Evolutionary conservation across 805 yeast species (phyloP).

Genomic region (Wickerhamomyces rabaulensis): DNA sequence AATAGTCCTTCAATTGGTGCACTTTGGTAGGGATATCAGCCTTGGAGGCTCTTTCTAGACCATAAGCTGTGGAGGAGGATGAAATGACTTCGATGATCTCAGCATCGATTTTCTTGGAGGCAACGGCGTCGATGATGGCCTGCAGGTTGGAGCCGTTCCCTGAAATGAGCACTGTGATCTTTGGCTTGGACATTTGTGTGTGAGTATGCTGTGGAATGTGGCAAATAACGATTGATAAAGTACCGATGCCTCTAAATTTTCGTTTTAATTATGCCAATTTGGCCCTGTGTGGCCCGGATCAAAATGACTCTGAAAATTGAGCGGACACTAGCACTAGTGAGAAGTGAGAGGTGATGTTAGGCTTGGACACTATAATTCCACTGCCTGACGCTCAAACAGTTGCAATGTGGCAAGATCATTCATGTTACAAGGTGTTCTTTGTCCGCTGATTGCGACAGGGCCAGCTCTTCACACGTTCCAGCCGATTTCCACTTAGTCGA

Average conservation of each 20-base stretch:
- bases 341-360: too few relatives aligned
- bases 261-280: neutral
- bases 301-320: neutral
- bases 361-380: too few relatives aligned
- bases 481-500: too few relatives aligned
- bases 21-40: constrained; percentile 66
- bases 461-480: too few relatives aligned
- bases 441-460: too few relatives aligned
- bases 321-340: too few relatives aligned
- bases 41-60: constrained; percentile 70
- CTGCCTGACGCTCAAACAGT: too few relatives aligned
- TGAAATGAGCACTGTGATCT: constrained; percentile 69
- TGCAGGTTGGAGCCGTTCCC: constrained; percentile 96
- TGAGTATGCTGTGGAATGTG: neutral
- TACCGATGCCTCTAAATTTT: neutral
- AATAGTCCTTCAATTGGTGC: constrained; percentile 70
- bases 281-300: neutral
- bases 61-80: constrained; percentile 82
- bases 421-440: too few relatives aligned
- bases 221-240: neutral
- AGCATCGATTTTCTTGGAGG: constrained; percentile 37
- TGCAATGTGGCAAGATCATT: too few relatives aligned
- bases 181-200: constrained; percentile 18
- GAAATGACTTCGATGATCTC: constrained; percentile 76
- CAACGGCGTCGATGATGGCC: constrained; percentile 78